These are phyloP conservation scores for Hypoxylon sp. DNA, from an alignment of 2,329 filamentous ascomycete genomes.

Conservation along the genomic window DNA sequence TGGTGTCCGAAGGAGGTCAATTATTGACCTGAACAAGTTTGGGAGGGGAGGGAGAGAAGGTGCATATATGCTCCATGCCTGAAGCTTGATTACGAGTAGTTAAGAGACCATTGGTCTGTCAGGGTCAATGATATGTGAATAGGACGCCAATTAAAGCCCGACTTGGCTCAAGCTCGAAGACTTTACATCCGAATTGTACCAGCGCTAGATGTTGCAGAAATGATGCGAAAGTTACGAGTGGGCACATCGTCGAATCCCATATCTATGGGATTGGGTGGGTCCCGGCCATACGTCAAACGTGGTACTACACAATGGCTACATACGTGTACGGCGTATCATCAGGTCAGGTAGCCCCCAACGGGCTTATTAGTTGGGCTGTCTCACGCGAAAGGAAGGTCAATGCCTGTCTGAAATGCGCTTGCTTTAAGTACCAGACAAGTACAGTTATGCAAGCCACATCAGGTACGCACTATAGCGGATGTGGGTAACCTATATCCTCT, in stretches of 20 bases:
- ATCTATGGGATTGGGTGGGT: constrained; percentile 35
- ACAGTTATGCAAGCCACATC: constrained; percentile 4
- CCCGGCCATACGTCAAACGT: constrained; percentile 26
- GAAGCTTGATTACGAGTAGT: constrained; percentile 26
- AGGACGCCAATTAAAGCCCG: constrained; percentile 30
- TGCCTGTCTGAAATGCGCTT: constrained; percentile 9
- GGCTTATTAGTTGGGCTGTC: constrained; percentile 7
- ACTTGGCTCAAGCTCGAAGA: constrained; percentile 14
- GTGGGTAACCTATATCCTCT: constrained; percentile 21
- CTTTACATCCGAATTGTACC: constrained; percentile 18
- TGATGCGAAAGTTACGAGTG: constrained; percentile 38
- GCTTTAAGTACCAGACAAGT: constrained; percentile 19
- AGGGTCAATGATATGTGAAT: constrained; percentile 20
- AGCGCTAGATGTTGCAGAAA: constrained; percentile 24
- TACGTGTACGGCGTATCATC: constrained; percentile 20
- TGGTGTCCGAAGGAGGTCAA: constrained; percentile 13
- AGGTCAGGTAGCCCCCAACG: neutral
- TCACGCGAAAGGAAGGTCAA: constrained; percentile 26
- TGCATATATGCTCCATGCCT: constrained; percentile 26
- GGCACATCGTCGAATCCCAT: constrained; percentile 37
- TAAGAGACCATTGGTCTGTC: constrained; percentile 25
- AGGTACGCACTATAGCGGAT: constrained; percentile 13
- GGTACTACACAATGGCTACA: constrained; percentile 16
- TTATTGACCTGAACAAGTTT: constrained; percentile 22
- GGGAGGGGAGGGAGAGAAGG: constrained; percentile 14